Conservation (phyloP, 2,329 filamentous ascomycete genomes). For the Penicillium polonicum region DNA sequence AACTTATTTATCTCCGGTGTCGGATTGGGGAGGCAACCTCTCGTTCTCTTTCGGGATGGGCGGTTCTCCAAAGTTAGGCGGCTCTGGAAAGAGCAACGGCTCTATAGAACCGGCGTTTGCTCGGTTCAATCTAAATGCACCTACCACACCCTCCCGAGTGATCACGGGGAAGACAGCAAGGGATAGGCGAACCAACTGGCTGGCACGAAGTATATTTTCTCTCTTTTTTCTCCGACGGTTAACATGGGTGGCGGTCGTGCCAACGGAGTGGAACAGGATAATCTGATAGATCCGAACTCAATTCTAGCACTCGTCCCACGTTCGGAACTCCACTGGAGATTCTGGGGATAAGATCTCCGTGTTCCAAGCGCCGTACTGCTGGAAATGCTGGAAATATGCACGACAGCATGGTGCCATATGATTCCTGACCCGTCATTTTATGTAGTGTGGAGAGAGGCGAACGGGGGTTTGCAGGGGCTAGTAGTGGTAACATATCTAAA, state of each 20-base stretch:
- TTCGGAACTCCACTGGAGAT: slow-evolving; percentile 5
- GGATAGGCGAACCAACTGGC: not conserved
- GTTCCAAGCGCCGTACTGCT: slow-evolving; percentile 7
- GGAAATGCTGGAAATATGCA: slow-evolving; percentile 16
- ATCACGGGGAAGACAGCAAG: not conserved
- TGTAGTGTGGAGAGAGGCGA: slow-evolving; percentile 8
- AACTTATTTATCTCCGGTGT: not conserved
- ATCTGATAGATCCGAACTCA: slow-evolving; percentile 19
- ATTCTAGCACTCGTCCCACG: slow-evolving; percentile 5
- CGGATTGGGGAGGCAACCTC: not conserved
- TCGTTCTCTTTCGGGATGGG: not conserved
- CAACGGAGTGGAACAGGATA: not conserved
- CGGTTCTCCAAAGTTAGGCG: not conserved
- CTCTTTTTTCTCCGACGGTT: slow-evolving; percentile 8
- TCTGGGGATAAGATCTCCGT: slow-evolving; percentile 11
- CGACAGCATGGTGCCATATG: slow-evolving; percentile 11
- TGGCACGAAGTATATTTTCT: not conserved
- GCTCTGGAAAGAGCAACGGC: not conserved
- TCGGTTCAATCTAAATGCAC: not conserved
- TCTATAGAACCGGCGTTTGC: not conserved
- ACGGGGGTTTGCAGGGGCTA: not conserved
- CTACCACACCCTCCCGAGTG: not conserved
- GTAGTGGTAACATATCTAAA: not conserved
- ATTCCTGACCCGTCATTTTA: slow-evolving; percentile 13
- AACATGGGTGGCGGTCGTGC: not conserved